Percentiles rank a stretch among this genome's conserved stretches.
These are phyloP conservation scores for Puccinia triticina DNA, from an alignment of 1,284 basidiomycete genomes.

Conservation along the genomic window DNA sequence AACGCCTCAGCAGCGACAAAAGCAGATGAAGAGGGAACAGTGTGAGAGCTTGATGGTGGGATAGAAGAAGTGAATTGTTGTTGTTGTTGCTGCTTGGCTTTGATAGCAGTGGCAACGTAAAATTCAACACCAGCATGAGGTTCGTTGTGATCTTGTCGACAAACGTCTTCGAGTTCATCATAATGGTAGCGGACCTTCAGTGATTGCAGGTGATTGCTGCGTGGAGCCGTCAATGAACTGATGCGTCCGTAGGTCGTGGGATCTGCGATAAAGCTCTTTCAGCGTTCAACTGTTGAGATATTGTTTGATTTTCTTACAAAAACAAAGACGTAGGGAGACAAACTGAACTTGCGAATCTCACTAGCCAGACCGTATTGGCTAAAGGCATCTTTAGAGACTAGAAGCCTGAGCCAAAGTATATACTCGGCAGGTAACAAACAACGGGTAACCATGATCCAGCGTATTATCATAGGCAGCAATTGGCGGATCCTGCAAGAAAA, in stretches of 20 bases:
- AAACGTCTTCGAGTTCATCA: conserved; percentile 82
- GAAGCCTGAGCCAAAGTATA: conserved; percentile 96
- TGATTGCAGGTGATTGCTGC: conserved; percentile 92
- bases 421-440: conserved; percentile 99
- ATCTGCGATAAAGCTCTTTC: conserved; percentile 42
- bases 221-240: conserved; percentile 89
- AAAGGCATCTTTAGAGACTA: conserved; percentile 86
- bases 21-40: background rate
- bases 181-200: conserved; percentile 78
- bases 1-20: conserved; percentile 67
- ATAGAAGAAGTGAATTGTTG: conserved; percentile 1
- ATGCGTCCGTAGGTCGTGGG: conserved; percentile 69
- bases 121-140: conserved; percentile 98
- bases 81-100: conserved; percentile 60
- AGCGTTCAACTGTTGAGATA: background rate
- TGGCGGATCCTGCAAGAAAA: conserved; percentile 67
- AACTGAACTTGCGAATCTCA: conserved; percentile 73
- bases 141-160: conserved; percentile 85
- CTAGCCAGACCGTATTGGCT: conserved; percentile 95
- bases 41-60: background rate
- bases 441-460: conserved; percentile 96
- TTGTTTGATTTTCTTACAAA: background rate
- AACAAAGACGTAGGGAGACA: background rate
- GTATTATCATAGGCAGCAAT: conserved; percentile 95
- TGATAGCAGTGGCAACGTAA: conserved; percentile 89